Conservation (phyloP, 1,284 basidiomycete species). For the Fomitopsis palustris region DNA sequence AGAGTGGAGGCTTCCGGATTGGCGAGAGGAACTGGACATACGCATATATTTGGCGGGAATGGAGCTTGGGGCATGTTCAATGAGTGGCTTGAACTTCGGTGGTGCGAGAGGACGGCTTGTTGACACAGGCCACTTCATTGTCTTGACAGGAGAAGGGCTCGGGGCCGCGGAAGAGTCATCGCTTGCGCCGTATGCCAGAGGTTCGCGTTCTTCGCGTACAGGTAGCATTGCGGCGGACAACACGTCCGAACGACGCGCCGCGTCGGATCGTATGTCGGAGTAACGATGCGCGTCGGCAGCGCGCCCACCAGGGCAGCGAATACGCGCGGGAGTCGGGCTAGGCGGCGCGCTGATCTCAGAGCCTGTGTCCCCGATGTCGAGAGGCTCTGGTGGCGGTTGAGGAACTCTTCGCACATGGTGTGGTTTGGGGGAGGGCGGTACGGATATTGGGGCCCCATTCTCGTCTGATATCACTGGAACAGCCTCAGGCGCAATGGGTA, state of each 20-base stretch:
- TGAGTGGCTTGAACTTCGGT: neutral
- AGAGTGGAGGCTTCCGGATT: neutral
- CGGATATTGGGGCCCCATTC: neutral
- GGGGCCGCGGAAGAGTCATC: neutral
- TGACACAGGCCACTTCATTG: neutral
- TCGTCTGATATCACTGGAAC: neutral
- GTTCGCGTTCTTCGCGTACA: neutral
- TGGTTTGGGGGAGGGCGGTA: slow-evolving; percentile 1
- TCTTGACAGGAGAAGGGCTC: slow-evolving; percentile 6
- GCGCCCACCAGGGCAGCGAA: neutral
- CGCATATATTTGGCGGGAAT: neutral
- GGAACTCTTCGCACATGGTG: slow-evolving; percentile 3
- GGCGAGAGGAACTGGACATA: neutral
- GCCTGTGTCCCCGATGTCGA: neutral
- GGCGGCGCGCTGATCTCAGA: neutral
- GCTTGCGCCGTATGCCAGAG: neutral
- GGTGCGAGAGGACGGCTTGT: neutral
- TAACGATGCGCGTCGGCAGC: neutral
- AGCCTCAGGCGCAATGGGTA: neutral
- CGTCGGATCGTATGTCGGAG: neutral
- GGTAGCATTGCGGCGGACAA: neutral
- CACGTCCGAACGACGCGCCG: neutral
- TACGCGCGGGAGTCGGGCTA: neutral
- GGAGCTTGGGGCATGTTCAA: neutral
- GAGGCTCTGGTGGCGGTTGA: neutral